Percentiles rank a stretch among this genome's conserved stretches.
These are phyloP conservation scores for Acorus gramineus DNA, from an alignment of 106 monocot species.

Conservation along the genomic window DNA sequence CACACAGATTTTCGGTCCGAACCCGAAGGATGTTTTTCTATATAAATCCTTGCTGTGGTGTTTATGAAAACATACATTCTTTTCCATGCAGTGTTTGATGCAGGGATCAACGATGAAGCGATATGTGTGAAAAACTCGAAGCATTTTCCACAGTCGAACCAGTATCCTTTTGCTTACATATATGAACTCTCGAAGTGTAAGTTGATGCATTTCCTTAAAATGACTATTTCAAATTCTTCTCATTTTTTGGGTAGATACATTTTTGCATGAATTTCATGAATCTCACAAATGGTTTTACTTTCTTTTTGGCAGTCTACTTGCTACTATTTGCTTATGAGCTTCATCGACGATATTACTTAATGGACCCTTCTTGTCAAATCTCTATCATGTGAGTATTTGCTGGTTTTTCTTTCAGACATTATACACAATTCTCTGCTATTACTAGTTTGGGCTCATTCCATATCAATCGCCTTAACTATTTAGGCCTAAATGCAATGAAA, in stretches of 20 bases:
- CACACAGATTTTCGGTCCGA: not conserved
- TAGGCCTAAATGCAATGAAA: too few species aligned
- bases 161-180: conserved; percentile 43
- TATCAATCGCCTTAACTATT: too few species aligned
- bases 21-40: too few species aligned
- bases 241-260: too few species aligned
- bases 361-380: conserved; percentile 26
- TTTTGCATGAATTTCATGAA: not conserved
- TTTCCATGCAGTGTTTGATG: conserved; percentile 23
- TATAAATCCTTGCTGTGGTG: too few species aligned
- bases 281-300: not conserved
- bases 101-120: conserved; percentile 12
- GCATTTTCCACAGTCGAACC: conserved; percentile 8
- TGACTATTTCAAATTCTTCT: not conserved
- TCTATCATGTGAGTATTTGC: conserved; percentile 64
- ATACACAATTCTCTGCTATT: too few species aligned
- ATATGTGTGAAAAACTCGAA: conserved; percentile 14
- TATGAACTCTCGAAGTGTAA: conserved; percentile 81
- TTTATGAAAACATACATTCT: not conserved
- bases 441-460: too few species aligned
- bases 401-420: too few species aligned
- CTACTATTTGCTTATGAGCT: conserved; percentile 75
- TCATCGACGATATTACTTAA: conserved; percentile 40
- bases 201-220: conserved; percentile 1
- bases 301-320: conserved; percentile 48